A percentile compares a stretch with the other conserved stretches of the same genome.
phyloP scores from a whole-genome alignment of 257 asterid genomes.

The Nemophila menziesii region DNA sequence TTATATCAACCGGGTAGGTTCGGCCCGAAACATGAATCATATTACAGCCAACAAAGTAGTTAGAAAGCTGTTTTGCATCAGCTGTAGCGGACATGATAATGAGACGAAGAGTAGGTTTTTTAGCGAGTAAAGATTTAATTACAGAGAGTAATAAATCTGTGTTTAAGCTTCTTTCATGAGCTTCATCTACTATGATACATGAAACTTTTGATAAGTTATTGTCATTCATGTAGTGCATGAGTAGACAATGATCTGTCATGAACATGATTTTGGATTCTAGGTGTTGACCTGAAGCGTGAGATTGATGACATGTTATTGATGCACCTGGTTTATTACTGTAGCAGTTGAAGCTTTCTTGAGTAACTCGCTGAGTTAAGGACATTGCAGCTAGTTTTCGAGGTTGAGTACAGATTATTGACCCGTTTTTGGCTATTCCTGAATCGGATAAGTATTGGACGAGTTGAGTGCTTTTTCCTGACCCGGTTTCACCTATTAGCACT shows the following conservation, averaged over 20 bases:
- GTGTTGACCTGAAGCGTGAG: slow-evolving; percentile 47
- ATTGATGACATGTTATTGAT: slow-evolving; percentile 37
- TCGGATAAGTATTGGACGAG: slow-evolving; percentile 88
- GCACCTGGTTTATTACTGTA: slow-evolving; percentile 30
- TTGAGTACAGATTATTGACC: slow-evolving; percentile 72
- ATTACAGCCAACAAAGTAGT: slow-evolving; percentile 66
- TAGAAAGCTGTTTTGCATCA: slow-evolving; percentile 63
- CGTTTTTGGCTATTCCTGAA: slow-evolving; percentile 45
- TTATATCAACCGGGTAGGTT: slow-evolving; percentile 68
- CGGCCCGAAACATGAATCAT: slow-evolving; percentile 63
- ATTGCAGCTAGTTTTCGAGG: slow-evolving; percentile 93
- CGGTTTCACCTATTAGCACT: slow-evolving; percentile 83
- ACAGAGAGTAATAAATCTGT: slow-evolving; percentile 87
- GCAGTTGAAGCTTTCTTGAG: slow-evolving; percentile 65
- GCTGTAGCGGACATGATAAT: slow-evolving; percentile 95
- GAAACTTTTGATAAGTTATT: slow-evolving; percentile 47
- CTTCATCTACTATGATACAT: slow-evolving; percentile 88
- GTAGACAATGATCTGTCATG: slow-evolving; percentile 81
- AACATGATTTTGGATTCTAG: slow-evolving; percentile 48
- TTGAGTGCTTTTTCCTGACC: slow-evolving; percentile 97
- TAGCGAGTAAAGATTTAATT: slow-evolving; percentile 55
- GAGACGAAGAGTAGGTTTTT: slow-evolving; percentile 63
- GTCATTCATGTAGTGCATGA: slow-evolving; percentile 78
- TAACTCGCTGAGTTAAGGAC: slow-evolving; percentile 71
- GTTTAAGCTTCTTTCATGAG: slow-evolving; percentile 92